A percentile compares a stretch with the other conserved stretches of the same genome.
Evolutionary conservation across 2,329 filamentous ascomycete species (phyloP).

Genomic region (Aureobasidium sp.): DNA sequence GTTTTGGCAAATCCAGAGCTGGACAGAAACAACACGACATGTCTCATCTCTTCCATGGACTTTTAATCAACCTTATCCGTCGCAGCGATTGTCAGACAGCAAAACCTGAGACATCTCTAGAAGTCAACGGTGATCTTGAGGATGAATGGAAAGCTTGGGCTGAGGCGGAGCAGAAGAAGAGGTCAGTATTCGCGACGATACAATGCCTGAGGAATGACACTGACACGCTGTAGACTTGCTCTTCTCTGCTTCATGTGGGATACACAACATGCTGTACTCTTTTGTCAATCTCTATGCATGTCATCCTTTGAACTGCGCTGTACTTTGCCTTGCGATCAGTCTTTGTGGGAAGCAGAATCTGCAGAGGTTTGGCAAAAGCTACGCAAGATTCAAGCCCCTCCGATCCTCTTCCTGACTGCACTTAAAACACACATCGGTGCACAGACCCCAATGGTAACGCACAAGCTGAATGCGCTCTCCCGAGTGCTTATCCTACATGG

Average conservation of each 20-base stretch:
- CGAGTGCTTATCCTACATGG: conserved; percentile 52
- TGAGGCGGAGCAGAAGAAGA: conserved; percentile 52
- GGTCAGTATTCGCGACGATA: conserved; percentile 28
- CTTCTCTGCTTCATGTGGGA: conserved; percentile 61
- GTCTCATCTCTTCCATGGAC: conserved; percentile 52
- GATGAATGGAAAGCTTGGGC: conserved; percentile 48
- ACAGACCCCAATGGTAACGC: conserved; percentile 25
- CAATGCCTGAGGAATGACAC: neutral
- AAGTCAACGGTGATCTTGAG: conserved; percentile 36
- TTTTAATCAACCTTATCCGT: conserved; percentile 49
- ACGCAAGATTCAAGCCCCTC: conserved; percentile 31
- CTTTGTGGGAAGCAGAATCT: conserved; percentile 51
- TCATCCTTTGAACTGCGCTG: conserved; percentile 56
- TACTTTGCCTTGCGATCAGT: conserved; percentile 48
- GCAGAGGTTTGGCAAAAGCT: conserved; percentile 45
- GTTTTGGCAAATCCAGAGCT: conserved; percentile 56
- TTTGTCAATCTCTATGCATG: conserved; percentile 61
- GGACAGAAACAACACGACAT: conserved; percentile 58
- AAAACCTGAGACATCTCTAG: conserved; percentile 30
- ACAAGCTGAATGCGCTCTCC: conserved; percentile 44
- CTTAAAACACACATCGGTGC: conserved; percentile 50
- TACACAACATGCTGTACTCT: conserved; percentile 56
- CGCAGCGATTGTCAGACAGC: conserved; percentile 46
- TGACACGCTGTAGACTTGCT: conserved; percentile 36
- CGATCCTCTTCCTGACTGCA: conserved; percentile 43